A percentile compares a stretch with the other conserved stretches of the same genome.
Evolutionary conservation across 106 monocot genomes (phyloP).

Genomic region (Cymbidium sinense): DNA sequence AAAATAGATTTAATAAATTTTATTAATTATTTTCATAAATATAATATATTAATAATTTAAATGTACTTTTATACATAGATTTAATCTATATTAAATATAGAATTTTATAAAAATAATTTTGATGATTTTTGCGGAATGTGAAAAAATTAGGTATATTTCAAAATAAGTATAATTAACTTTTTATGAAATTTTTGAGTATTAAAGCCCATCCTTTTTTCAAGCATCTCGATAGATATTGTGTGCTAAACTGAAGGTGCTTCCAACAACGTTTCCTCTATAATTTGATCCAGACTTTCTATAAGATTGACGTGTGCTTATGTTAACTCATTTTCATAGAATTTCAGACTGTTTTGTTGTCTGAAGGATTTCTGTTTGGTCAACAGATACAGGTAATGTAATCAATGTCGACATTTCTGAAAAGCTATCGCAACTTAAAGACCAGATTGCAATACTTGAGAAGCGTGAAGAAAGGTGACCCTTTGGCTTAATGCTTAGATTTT

Average conservation of each 20-base stretch:
- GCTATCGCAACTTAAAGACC: conserved; percentile 82
- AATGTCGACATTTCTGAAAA: conserved; percentile 77
- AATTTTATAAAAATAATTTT: no score
- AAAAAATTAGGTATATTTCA: no score
- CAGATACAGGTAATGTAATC: conserved; percentile 60
- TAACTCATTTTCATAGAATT: neutral
- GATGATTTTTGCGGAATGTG: no score
- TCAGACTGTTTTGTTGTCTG: neutral
- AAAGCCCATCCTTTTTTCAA: no score
- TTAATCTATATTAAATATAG: no score
- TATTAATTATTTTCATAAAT: no score
- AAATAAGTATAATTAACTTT: no score
- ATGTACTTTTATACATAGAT: no score
- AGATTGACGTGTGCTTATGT: neutral
- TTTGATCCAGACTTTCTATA: neutral
- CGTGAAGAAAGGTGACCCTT: conserved; percentile 81
- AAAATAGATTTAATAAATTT: no score
- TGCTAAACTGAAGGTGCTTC: neutral
- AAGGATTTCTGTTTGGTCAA: neutral
- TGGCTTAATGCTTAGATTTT: conserved; percentile 3
- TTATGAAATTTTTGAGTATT: no score
- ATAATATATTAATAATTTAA: no score
- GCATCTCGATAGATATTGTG: neutral
- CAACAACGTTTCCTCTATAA: neutral
- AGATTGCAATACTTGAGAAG: conserved; percentile 95